Evolutionary conservation across 2,329 filamentous ascomycete species (phyloP).

Genomic region (Trichoderma aggressivum): DNA sequence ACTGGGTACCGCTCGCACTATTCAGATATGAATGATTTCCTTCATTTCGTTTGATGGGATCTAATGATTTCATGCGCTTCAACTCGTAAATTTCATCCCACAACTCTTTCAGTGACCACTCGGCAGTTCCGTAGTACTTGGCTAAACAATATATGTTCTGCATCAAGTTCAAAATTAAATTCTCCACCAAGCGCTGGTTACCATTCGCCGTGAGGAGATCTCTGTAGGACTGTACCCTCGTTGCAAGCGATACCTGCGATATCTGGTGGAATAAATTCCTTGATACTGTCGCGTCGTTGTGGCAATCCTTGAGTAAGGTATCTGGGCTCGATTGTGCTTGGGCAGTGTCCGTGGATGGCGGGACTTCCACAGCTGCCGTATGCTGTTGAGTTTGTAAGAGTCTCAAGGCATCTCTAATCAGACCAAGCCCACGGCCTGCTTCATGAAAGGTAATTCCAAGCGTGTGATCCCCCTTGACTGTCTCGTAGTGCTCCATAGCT

Average conservation of each 20-base stretch:
- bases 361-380: too few species aligned
- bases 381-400: too few species aligned
- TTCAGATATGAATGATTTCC: neutral
- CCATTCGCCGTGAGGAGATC: neutral
- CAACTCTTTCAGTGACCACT: neutral
- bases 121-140: neutral
- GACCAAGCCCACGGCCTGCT: neutral
- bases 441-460: neutral
- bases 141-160: neutral
- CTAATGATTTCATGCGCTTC: neutral
- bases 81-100: neutral
- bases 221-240: neutral
- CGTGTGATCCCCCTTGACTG: neutral
- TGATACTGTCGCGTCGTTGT: neutral
- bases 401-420: rapidly evolving
- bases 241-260: neutral
- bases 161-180: neutral
- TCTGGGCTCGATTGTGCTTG: too few species aligned
- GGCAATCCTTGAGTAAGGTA: neutral
- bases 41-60: neutral
- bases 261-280: neutral
- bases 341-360: too few species aligned
- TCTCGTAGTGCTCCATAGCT: neutral
- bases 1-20: neutral
- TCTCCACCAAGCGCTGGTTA: neutral